A percentile compares a stretch with the other conserved stretches of the same genome.
These are phyloP conservation scores for Helicocarpus griseus DNA, from an alignment of 2,329 filamentous ascomycete species.

Conservation along the genomic window DNA sequence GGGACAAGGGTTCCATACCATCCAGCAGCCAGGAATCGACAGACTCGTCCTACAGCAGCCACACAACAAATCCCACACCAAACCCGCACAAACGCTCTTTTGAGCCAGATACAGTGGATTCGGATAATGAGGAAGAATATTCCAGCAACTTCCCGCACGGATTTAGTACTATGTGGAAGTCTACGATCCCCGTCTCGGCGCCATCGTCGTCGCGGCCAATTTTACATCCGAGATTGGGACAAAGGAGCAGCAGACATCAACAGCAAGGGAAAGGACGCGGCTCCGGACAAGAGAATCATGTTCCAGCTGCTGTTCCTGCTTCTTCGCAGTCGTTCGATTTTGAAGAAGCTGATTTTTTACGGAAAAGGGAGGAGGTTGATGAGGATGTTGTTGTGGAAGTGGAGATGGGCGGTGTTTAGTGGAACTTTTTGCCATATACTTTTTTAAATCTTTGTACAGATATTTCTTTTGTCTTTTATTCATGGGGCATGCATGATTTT, in stretches of 20 bases:
- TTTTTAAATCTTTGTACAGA: conserved; percentile 5
- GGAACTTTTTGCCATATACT: too few relatives aligned
- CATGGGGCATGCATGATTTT: neutral
- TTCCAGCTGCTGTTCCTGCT: conserved; percentile 3
- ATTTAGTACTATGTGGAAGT: conserved; percentile 9
- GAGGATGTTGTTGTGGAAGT: conserved; percentile 18
- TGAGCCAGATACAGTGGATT: conserved; percentile 24
- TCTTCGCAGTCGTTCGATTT: conserved; percentile 27
- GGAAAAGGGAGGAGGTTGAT: conserved; percentile 32
- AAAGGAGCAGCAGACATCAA: conserved; percentile 16
- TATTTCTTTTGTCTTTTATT: neutral
- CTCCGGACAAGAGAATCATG: conserved; percentile 12
- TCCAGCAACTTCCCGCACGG: conserved; percentile 1
- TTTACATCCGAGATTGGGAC: conserved; percentile 23
- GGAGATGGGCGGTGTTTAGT: conserved; percentile 29
- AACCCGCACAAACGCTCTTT: conserved; percentile 36
- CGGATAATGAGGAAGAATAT: conserved; percentile 24
- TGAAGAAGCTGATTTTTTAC: conserved; percentile 37
- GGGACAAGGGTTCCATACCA: conserved; percentile 29
- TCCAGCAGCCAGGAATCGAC: conserved; percentile 32
- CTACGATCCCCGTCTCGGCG: conserved; percentile 16
- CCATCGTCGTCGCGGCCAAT: conserved; percentile 17
- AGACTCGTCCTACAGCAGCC: conserved; percentile 13
- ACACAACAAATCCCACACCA: conserved; percentile 7
- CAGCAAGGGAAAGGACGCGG: conserved; percentile 13